Evolutionary conservation across 2,329 filamentous ascomycete genomes (phyloP), one percentile per base, ranked within the genome.

Genomic region (Teratosphaeriaceae sp.): DNA sequence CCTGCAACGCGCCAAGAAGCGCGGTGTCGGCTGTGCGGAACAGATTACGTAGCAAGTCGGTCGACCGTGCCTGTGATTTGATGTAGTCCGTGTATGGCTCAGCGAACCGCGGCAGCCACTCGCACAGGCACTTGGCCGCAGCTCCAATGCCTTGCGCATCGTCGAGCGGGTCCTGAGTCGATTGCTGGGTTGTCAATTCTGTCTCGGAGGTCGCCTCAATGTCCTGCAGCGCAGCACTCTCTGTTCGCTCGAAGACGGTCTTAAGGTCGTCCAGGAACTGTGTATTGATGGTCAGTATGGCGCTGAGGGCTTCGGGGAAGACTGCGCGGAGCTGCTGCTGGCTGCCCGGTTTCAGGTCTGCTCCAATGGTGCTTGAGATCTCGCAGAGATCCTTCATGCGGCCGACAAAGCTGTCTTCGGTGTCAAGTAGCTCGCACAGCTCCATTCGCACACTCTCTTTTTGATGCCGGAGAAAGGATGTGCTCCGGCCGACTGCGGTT

Each of bases 51-150:
- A 97, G 76, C 13, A 90, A 75, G 43, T 85, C 80, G 1, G 88
- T 85, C 53, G 96, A 94, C 46, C 88, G 79, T 50, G 88, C 85
- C 63, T 94, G 94, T 9, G 88, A 84, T 54, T 82, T 82, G 64
- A 98, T 92, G 63, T 97, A 98, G 51, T 94, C 84, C 53, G 88
- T 83, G 62, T 98, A 98, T 58, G 86, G 88, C 45, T 88, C 80
- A 20, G 86, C 85, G 60, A 98, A 97, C 52, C 83, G 82, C 5
- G 92, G 92, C 52, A 98, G 92, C 87, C 88, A 95, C 52, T 94
- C 85, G 3, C 92, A 69, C 47, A 96, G 81, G 38, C 88, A 73
- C 55, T 83, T 87, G 31, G 88, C 87, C 61, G 96, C 83, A 30
- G 80, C 77, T 29, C 85, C 68, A 13, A 86, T 80, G 39, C 90